Evolutionary conservation across 2,329 filamentous ascomycete species (phyloP), one percentile per base, ranked within the genome.

Genomic region (Monosporascus cannonballus): DNA sequence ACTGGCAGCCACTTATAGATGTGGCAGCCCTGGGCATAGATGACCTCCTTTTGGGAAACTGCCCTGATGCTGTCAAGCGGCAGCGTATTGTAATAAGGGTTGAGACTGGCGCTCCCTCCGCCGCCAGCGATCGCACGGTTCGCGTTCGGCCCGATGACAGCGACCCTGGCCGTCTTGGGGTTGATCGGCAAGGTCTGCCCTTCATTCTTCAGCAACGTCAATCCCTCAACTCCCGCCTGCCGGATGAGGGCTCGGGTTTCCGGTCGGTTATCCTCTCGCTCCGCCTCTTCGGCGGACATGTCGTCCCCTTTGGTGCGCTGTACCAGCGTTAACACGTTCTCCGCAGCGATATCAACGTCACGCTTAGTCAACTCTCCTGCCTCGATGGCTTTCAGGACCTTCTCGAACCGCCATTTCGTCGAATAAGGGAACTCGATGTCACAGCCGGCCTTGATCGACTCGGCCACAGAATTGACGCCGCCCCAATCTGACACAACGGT

Each of bases 51-150:
- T 47, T 80, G 70, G 2, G 81, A 74, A 1, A 75, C 72, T 27
- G 73, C 72, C 39, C 72, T 76, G 54, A 87, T 85, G 59, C 83
- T 85, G 45, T 85, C 82, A 3, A 84, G 74, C 0, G 85, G 85
- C 9, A 84, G 74, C 2, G 82, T 84, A 58, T 75, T 83, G 66
- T 87, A 87, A 67, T 87, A 87, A 0, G 85, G 83, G 63, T 86
- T 86, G 47, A 87, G 69, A 56, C 81, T 85, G 18, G 85, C 84
- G 61, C 84, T 87, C 48, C 85, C 84, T 41, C 84, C 84, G 48
- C 85, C 84, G 17, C 80, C 81, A n/a, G 81, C 83, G 57, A 87
- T 85, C 0, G 84, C 80, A 51, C 83, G 73, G 64, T 86, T 85
- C 20, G 83, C 83, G 56, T 87, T 87, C 1, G 84, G 84, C 0